A percentile compares a stretch with the other conserved stretches of the same genome.
Evolutionary conservation across 345 rosid genomes (phyloP).

Genomic region (Geranium brycei): DNA sequence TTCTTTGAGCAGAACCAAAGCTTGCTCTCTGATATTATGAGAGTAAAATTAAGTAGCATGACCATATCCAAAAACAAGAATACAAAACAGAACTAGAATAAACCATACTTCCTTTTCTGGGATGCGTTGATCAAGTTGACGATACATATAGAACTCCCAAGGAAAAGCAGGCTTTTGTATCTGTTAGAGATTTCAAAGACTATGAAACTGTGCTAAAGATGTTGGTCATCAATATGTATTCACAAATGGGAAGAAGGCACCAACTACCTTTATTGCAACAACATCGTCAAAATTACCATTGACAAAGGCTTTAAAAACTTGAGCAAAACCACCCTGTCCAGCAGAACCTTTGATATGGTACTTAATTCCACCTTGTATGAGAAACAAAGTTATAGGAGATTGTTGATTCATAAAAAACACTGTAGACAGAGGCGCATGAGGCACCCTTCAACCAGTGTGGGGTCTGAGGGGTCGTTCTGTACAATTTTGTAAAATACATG

Average conservation of each 20-base stretch:
- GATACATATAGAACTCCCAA: conserved; percentile 94
- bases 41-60: conserved; percentile 9
- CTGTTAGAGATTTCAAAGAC: conserved; percentile 26
- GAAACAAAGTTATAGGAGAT: conserved; percentile 6
- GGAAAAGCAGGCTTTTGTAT: conserved; percentile 89
- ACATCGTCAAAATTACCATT: conserved; percentile 62
- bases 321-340: conserved; percentile 88
- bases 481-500: too few relatives aligned
- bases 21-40: conserved; percentile 52
- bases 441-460: neutral
- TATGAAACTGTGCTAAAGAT: neutral
- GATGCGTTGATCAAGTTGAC: conserved; percentile 77
- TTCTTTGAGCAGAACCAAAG: conserved; percentile 68
- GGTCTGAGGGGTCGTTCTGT: too few relatives aligned
- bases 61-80: neutral
- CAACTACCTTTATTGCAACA: conserved; percentile 66
- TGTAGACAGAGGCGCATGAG: neutral
- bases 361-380: conserved; percentile 57
- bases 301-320: conserved; percentile 64
- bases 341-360: conserved; percentile 97
- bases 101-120: conserved; percentile 42
- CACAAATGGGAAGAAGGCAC: conserved; percentile 1
- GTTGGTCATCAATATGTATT: too few relatives aligned
- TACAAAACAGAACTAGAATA: conserved; percentile 8
- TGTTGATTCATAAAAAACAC: neutral